phyloP scores from a whole-genome alignment of 164 flowering plant genomes.

The Paratinospora sagittata region DNA sequence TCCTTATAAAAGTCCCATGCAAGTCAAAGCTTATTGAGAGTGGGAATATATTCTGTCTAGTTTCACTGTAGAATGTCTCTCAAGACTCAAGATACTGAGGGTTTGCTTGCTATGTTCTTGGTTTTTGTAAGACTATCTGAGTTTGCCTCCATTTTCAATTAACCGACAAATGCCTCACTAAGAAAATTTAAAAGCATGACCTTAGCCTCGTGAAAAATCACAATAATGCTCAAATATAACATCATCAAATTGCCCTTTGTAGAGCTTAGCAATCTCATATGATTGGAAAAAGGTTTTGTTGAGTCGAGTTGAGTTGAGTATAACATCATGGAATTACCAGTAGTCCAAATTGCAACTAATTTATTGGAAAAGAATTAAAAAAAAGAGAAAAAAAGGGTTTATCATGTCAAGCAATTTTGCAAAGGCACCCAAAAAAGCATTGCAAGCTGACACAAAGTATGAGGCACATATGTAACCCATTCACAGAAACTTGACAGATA shows the following conservation, averaged over 20 bases:
- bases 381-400: background rate
- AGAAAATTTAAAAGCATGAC: background rate
- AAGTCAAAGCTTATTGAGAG: background rate
- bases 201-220: background rate
- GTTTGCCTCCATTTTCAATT: background rate
- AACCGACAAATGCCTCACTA: background rate
- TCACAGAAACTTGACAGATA: background rate
- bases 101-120: too few relatives aligned
- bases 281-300: too few relatives aligned
- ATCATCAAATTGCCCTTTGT: background rate
- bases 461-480: background rate
- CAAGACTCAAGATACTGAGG: too few relatives aligned
- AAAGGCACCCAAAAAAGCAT: background rate
- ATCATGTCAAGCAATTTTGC: background rate
- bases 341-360: background rate
- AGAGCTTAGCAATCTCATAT: too few relatives aligned
- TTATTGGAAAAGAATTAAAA: background rate
- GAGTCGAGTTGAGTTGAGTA: background rate
- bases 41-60: background rate
- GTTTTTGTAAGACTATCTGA: too few relatives aligned
- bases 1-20: background rate
- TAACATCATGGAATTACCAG: background rate
- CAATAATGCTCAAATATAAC: background rate
- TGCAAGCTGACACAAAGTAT: background rate
- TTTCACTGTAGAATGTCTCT: background rate